A percentile compares a stretch with the other conserved stretches of the same genome.
Conservation (phyloP, 129 eudicot species). For the Lactuca sativa region DNA sequence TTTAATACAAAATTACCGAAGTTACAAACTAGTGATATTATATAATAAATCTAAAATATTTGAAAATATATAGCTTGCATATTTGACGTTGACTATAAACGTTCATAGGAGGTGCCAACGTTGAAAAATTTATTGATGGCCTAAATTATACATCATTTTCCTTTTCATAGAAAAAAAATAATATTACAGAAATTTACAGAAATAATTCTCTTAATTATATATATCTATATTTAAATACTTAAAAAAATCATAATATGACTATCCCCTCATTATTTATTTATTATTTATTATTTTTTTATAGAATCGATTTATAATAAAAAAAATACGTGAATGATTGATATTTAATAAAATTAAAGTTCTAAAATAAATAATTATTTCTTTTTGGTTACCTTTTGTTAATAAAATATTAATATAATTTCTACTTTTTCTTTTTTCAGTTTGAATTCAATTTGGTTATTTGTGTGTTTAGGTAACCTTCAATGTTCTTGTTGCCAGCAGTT, state of each 20-base stretch:
- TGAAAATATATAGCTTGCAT: slow-evolving; percentile 4
- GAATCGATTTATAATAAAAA: background rate
- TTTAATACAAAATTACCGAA: no score
- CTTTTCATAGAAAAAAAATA: background rate
- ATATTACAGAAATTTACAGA: background rate
- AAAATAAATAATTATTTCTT: no score
- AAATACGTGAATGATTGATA: background rate
- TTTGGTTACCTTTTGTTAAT: background rate
- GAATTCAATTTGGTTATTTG: slow-evolving; percentile 19
- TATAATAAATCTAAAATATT: background rate
- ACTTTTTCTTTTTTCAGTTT: background rate
- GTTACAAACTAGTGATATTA: background rate
- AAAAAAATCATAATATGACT: background rate
- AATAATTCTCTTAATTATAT: background rate
- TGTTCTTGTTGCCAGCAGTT: slow-evolving; percentile 43
- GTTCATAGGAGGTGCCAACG: slow-evolving; percentile 22
- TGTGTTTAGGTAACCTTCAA: slow-evolving; percentile 28
- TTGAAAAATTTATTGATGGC: slow-evolving; percentile 22
- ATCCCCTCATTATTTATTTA: no score
- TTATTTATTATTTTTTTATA: background rate
- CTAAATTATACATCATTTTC: slow-evolving; percentile 6
- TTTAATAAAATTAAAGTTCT: no score
- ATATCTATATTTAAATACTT: background rate
- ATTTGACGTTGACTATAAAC: slow-evolving; percentile 26
- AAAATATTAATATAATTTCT: background rate